Conservation (phyloP, 805 yeast species). For the Novakomyces olei region DNA sequence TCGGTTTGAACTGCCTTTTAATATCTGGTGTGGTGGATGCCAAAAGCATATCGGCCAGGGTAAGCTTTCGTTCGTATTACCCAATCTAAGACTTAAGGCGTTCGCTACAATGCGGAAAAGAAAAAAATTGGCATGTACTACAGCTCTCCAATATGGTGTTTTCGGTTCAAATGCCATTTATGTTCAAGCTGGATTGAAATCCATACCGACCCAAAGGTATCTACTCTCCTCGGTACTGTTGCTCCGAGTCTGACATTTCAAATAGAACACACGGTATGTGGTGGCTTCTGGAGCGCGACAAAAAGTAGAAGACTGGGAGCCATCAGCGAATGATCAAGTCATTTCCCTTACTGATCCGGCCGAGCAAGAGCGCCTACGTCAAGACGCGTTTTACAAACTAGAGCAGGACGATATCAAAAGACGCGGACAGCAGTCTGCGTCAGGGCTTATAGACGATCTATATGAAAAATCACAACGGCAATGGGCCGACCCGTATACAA, state of each 20-base stretch:
- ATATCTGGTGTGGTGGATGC: too few relatives aligned
- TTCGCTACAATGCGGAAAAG: conserved; percentile 16
- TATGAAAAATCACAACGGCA: background rate
- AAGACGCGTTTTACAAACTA: background rate
- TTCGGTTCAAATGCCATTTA: conserved; percentile 13
- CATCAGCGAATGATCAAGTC: background rate
- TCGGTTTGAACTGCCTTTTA: too few relatives aligned
- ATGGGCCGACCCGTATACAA: background rate
- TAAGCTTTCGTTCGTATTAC: conserved; percentile 15
- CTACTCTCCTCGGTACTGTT: too few relatives aligned
- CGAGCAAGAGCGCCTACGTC: background rate
- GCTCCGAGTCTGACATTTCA: too few relatives aligned
- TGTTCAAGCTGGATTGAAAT: conserved; percentile 13
- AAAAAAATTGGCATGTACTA: conserved; percentile 13
- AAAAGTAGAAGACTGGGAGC: conserved; percentile 3
- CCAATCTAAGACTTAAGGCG: conserved; percentile 13
- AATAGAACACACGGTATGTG: too few relatives aligned
- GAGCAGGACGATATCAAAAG: background rate
- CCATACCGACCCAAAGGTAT: conserved; percentile 15
- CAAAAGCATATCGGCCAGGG: conserved; percentile 16
- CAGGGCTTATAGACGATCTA: background rate
- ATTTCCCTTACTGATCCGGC: background rate
- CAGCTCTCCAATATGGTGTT: conserved; percentile 14
- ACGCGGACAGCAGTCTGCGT: background rate
- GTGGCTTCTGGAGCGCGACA: conserved; percentile 12